Base-by-base conservation (phyloP, 768 basidiomycete species). In the Lentinula lateritia region DNA sequence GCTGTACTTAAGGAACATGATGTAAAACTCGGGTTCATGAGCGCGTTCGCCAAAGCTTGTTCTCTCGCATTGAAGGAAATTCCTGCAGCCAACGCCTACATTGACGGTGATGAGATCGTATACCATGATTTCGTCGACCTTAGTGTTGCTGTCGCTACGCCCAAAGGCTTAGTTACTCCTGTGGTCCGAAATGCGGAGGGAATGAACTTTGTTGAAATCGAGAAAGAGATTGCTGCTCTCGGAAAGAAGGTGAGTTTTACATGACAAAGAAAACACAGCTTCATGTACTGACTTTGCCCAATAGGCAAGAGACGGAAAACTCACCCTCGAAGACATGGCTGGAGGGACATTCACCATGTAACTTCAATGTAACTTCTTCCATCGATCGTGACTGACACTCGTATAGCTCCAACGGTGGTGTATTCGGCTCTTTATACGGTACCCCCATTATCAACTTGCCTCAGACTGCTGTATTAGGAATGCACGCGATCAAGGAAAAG, bases 381-480 rank as follows among this genome's bases (percentile, higher is more conserved):
- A 63, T 61, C 63, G 35, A 62, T 36, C 28, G 32, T 52, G 45
- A 28, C 38, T 43, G 12, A 36, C 23, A 16, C 18, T 13, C 8
- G 48, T 61, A 41, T 63, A 96, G 94, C 74, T 98, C 97, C 43
- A 99, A 99, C 71, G 97, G 96, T 50, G 96, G 96, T 68, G 96
- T 99, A 72, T 99, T 99, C 70, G 96, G 96, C 48, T 96, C 59
- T 16, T 78, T 99, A 53, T 97, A 89, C 69, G 96, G 96, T 43
- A 99, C 96, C n/a, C 96, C 96, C 41, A 99, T 99, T 71, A 96
- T 98, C 77, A 98, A 98, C 80, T 79, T 95, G 50, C 96, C 95
- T 4, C 96, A 98, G 73, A 77, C 94, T 23, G 96, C 95, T 57
- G 94, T 98, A 6, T 85, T 99, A 59, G 59, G 92, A 62, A 98